Evolutionary conservation across 2,329 filamentous ascomycete species (phyloP).

Genomic region (Macrophomina pseudophaseolina): DNA sequence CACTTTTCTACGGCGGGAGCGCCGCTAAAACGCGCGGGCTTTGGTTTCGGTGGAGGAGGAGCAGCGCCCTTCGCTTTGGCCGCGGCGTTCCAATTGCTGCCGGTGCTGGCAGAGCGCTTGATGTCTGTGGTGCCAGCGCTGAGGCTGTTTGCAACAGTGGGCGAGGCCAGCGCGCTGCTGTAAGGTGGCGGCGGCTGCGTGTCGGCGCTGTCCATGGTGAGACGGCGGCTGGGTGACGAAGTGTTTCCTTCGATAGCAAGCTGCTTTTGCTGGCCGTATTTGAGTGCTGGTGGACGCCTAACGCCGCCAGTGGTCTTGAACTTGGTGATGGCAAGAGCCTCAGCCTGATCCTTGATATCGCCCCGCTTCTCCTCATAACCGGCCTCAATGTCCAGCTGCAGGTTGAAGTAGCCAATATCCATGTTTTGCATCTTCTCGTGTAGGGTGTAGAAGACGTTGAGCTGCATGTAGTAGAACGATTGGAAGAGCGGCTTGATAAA

Average conservation of each 20-base stretch:
- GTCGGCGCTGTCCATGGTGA: constrained; percentile 39
- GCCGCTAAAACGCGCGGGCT: constrained; percentile 74
- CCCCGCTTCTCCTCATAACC: constrained; percentile 89
- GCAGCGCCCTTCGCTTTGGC: constrained; percentile 56
- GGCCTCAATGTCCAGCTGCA: constrained; percentile 87
- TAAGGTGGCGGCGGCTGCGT: constrained; percentile 47
- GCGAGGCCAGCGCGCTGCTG: constrained; percentile 41
- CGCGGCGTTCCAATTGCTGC: constrained; percentile 46
- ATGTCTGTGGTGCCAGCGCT: constrained; percentile 34
- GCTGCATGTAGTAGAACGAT: constrained; percentile 99
- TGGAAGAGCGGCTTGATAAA: constrained; percentile 98
- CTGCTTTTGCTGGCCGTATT: constrained; percentile 43
- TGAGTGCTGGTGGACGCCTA: constrained; percentile 44
- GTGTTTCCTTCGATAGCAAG: constrained; percentile 44
- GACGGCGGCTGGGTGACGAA: constrained; percentile 31
- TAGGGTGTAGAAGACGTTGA: constrained; percentile 98
- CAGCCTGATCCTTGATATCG: constrained; percentile 82
- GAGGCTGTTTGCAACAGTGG: constrained; percentile 29
- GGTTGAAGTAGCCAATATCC: constrained; percentile 97
- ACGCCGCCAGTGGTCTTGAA: constrained; percentile 84
- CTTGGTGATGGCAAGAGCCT: constrained; percentile 82
- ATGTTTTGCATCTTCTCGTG: constrained; percentile 98
- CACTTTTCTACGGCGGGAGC: constrained; percentile 74
- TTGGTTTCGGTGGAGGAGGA: constrained; percentile 57
- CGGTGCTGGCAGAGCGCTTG: constrained; percentile 39